Percentiles rank a stretch among this genome's conserved stretches.
These are phyloP conservation scores for Umbelopsis isabellina DNA, from an alignment of 192 early-diverging fungal genomes.

Conservation along the genomic window DNA sequence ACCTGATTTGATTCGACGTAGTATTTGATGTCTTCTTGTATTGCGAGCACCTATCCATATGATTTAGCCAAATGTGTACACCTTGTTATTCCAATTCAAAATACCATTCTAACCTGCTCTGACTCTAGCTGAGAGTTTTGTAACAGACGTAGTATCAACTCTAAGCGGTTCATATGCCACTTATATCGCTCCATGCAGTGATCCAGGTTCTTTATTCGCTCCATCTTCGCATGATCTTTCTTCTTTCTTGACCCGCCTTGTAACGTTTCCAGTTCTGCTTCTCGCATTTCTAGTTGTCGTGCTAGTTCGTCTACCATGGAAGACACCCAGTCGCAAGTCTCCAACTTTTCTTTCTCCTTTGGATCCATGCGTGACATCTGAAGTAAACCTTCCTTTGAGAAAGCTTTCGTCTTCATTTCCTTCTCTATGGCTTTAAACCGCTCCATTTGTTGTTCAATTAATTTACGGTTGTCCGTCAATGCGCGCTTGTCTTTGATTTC, in stretches of 20 bases:
- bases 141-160: conserved; percentile 89
- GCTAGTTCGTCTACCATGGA: conserved; percentile 81
- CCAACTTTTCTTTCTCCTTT: conserved; percentile 89
- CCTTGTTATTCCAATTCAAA: neutral
- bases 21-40: conserved; percentile 91
- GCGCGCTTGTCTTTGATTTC: conserved; percentile 98
- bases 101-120: conserved; percentile 68
- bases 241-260: conserved; percentile 71
- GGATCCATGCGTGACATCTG: conserved; percentile 87
- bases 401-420: conserved; percentile 99
- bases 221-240: conserved; percentile 76
- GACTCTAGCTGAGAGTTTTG: conserved; percentile 89
- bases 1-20: conserved; percentile 89
- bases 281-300: conserved; percentile 91
- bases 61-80: neutral
- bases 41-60: conserved; percentile 62
- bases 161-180: conserved; percentile 87
- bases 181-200: conserved; percentile 87
- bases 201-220: conserved; percentile 72
- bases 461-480: conserved; percentile 87
- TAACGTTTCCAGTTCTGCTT: conserved; percentile 85
- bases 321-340: conserved; percentile 84
- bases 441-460: conserved; percentile 99
- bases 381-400: conserved; percentile 91
- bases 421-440: conserved; percentile 97